These are phyloP conservation scores for Peronosclerospora sorghi DNA, from an alignment of 352 stramenopile genomes.

Conservation along the genomic window DNA sequence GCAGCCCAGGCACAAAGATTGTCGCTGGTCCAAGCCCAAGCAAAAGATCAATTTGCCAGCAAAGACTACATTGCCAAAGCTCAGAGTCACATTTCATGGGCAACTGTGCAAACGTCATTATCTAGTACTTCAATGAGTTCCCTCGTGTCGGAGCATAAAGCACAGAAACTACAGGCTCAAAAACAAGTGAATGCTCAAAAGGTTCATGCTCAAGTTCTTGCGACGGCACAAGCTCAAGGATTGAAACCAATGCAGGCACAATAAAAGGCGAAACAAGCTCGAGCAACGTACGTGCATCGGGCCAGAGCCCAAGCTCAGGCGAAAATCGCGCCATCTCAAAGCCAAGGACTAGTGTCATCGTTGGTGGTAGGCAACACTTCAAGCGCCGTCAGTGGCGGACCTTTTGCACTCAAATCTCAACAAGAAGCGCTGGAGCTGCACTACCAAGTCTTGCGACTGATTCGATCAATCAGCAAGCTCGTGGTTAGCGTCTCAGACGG, in stretches of 20 bases:
- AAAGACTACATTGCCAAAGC: slow-evolving; percentile 87
- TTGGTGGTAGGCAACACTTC: slow-evolving; percentile 15
- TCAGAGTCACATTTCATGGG: slow-evolving; percentile 68
- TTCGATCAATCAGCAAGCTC: slow-evolving; percentile 86
- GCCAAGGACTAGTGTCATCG: slow-evolving; percentile 33
- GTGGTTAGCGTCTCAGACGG: slow-evolving; percentile 82
- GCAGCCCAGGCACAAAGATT: slow-evolving; percentile 76
- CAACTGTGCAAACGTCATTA: slow-evolving; percentile 38
- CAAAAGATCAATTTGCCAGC: slow-evolving; percentile 77
- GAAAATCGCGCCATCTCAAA: slow-evolving; percentile 73
- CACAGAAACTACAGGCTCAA: slow-evolving; percentile 76
- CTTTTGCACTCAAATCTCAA: slow-evolving; percentile 69
- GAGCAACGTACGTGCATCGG: slow-evolving; percentile 78
- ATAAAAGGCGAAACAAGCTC: slow-evolving; percentile 84
- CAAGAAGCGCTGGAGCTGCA: slow-evolving; percentile 89
- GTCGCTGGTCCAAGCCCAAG: slow-evolving; percentile 76
- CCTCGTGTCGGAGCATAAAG: slow-evolving; percentile 66
- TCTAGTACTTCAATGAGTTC: slow-evolving; percentile 37
- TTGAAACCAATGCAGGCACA: slow-evolving; percentile 80
- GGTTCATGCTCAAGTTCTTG: slow-evolving; percentile 80
- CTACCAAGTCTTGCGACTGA: slow-evolving; percentile 88
- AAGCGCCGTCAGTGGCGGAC: slow-evolving; percentile 11
- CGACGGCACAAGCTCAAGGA: slow-evolving; percentile 72
- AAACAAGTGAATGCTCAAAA: slow-evolving; percentile 87
- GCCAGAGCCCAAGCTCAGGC: slow-evolving; percentile 81